A percentile compares a stretch with the other conserved stretches of the same genome.
phyloP scores from a whole-genome alignment of 2,329 filamentous ascomycete genomes.

The Pyricularia sp. region DNA sequence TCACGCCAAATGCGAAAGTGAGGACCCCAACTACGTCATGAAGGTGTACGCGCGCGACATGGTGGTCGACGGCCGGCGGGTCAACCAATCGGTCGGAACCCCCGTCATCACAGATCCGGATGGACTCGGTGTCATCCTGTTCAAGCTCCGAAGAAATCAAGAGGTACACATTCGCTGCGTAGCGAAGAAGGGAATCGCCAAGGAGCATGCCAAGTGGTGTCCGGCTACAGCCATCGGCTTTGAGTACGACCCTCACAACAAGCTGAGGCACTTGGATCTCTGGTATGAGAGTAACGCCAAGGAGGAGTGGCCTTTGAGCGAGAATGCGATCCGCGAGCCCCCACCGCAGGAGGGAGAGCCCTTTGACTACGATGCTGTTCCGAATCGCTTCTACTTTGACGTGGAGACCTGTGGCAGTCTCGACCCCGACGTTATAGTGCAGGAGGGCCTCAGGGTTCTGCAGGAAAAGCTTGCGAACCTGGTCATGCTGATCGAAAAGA shows the following conservation, averaged over 20 bases:
- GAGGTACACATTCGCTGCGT: constrained; percentile 86
- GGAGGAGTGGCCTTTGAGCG: constrained; percentile 76
- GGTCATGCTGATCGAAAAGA: constrained; percentile 19
- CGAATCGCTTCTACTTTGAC: constrained; percentile 83
- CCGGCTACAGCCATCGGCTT: constrained; percentile 89
- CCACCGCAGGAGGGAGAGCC: constrained; percentile 71
- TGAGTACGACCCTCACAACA: constrained; percentile 97
- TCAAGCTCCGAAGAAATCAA: constrained; percentile 82
- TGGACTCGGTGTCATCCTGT: constrained; percentile 73
- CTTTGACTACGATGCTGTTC: constrained; percentile 85
- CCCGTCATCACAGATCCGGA: constrained; percentile 80
- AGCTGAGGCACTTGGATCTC: constrained; percentile 80
- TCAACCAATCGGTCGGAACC: constrained; percentile 66
- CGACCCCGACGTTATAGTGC: constrained; percentile 81
- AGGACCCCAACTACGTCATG: constrained; percentile 63
- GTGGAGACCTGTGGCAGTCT: constrained; percentile 84
- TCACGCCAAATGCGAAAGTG: constrained; percentile 71
- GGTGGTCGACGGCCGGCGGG: constrained; percentile 58
- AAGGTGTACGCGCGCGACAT: constrained; percentile 90
- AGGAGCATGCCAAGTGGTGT: constrained; percentile 98
- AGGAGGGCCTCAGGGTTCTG: constrained; percentile 78
- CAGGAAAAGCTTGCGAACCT: constrained; percentile 84
- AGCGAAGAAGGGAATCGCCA: constrained; percentile 96
- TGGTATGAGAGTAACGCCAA: constrained; percentile 86
- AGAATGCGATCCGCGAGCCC: constrained; percentile 73